Evolutionary conservation across 208 protist genomes (phyloP).

Genomic region (Trypanosoma boissoni): DNA sequence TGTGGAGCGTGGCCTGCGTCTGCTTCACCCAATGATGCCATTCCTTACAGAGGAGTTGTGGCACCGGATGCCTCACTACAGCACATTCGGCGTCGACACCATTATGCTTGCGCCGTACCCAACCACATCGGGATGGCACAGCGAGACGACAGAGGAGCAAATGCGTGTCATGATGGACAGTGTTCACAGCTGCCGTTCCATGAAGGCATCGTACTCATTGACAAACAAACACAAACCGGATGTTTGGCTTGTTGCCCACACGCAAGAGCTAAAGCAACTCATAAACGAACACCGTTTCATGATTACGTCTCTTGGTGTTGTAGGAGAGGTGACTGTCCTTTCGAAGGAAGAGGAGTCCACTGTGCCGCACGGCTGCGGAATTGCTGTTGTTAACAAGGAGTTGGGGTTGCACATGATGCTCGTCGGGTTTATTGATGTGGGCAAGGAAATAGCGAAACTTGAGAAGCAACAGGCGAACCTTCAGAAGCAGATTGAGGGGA

Average conservation of each 20-base stretch:
- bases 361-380: constrained; percentile 84
- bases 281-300: constrained; percentile 54
- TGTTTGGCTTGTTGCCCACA: constrained; percentile 70
- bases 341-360: constrained; percentile 34
- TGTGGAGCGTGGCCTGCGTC: constrained; percentile 91
- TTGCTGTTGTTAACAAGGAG: constrained; percentile 82
- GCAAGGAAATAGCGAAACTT: constrained; percentile 86
- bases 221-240: constrained; percentile 89
- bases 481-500: constrained; percentile 76
- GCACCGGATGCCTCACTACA: constrained; percentile 92
- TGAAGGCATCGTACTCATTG: constrained; percentile 86
- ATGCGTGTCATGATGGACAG: constrained; percentile 88
- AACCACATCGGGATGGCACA: constrained; percentile 52
- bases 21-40: constrained; percentile 99
- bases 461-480: constrained; percentile 80
- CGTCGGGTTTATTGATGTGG: constrained; percentile 87
- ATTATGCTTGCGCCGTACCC: constrained; percentile 93
- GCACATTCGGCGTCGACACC: constrained; percentile 59
- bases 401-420: constrained; percentile 89
- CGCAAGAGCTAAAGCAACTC: constrained; percentile 37
- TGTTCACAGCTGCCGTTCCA: constrained; percentile 83
- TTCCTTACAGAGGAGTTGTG: constrained; percentile 99
- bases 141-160: constrained; percentile 57
- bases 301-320: constrained; percentile 74
- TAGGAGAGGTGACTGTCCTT: constrained; percentile 71